A percentile compares a stretch with the other conserved stretches of the same genome.
Evolutionary conservation across 768 basidiomycete species (phyloP).

Genomic region (Auricularia sp.): DNA sequence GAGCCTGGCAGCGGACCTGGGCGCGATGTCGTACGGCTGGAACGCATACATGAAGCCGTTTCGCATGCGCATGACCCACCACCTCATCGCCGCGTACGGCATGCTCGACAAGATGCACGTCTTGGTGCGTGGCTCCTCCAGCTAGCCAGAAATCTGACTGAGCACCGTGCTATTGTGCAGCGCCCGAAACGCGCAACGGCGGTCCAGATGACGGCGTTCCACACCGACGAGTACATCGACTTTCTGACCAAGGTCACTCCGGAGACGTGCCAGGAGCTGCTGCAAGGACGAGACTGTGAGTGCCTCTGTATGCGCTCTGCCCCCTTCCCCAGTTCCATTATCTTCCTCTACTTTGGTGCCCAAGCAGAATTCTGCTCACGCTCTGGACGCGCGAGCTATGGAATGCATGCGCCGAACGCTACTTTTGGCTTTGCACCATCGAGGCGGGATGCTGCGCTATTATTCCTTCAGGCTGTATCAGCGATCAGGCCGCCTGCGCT

Average conservation of each 20-base stretch:
- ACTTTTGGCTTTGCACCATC: too few relatives aligned
- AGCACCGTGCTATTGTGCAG: slow-evolving; percentile 25
- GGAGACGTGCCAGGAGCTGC: slow-evolving; percentile 75
- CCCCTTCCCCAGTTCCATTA: too few relatives aligned
- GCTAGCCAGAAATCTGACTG: background rate
- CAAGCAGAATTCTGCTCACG: too few relatives aligned
- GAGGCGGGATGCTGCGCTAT: too few relatives aligned
- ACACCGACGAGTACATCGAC: slow-evolving; percentile 97
- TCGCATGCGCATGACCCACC: slow-evolving; percentile 88
- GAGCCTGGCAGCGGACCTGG: slow-evolving; percentile 29
- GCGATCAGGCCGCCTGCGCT: too few relatives aligned
- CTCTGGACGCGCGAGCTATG: too few relatives aligned
- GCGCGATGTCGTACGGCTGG: slow-evolving; percentile 70
- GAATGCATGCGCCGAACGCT: too few relatives aligned
- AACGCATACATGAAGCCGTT: slow-evolving; percentile 97
- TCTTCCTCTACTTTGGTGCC: too few relatives aligned
- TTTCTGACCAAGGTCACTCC: slow-evolving; percentile 83
- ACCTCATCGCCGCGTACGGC: slow-evolving; percentile 81
- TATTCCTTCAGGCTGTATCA: too few relatives aligned
- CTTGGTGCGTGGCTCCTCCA: slow-evolving; percentile 42
- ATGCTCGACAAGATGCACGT: slow-evolving; percentile 94
- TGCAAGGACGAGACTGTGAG: slow-evolving; percentile 76
- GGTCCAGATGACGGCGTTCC: slow-evolving; percentile 83
- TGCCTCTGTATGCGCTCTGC: slow-evolving; percentile 7
- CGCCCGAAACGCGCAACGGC: slow-evolving; percentile 61